Conservation (phyloP, 176 grass and related monocot species). For the Tuctoria greenei region DNA sequence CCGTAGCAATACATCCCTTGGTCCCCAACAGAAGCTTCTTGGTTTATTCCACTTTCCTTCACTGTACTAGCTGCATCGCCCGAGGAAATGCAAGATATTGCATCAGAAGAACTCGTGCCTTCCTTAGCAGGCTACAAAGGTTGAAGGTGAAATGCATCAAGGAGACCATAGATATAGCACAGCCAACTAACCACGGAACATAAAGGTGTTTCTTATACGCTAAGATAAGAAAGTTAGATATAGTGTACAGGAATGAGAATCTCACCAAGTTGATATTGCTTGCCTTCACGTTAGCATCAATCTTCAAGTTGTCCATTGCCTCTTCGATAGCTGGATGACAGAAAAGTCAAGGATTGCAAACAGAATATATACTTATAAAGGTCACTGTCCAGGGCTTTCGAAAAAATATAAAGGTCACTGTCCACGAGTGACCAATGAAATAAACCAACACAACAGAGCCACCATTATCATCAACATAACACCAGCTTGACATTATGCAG, state of each 20-base stretch:
- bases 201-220: slow-evolving; percentile 34
- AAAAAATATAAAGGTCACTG: slow-evolving; percentile 31
- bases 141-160: slow-evolving; percentile 43
- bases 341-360: slow-evolving; percentile 70
- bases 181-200: slow-evolving; percentile 33
- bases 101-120: slow-evolving; percentile 65
- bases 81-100: slow-evolving; percentile 78
- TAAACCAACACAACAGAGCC: slow-evolving; percentile 15
- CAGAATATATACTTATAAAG: slow-evolving; percentile 33
- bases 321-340: slow-evolving; percentile 55
- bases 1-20: slow-evolving; percentile 78
- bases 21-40: slow-evolving; percentile 51
- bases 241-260: slow-evolving; percentile 35
- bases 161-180: slow-evolving; percentile 12
- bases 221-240: slow-evolving; percentile 31
- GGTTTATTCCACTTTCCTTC: slow-evolving; percentile 61
- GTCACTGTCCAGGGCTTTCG: slow-evolving; percentile 42
- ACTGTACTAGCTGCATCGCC: slow-evolving; percentile 57
- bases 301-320: slow-evolving; percentile 65
- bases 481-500: slow-evolving; percentile 20
- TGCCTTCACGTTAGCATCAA: slow-evolving; percentile 57
- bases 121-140: slow-evolving; percentile 56
- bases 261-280: slow-evolving; percentile 64
- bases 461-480: slow-evolving; percentile 30
- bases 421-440: slow-evolving; percentile 33